Conservation (phyloP, 2,329 filamentous ascomycete species). For the Aspergillus sojae region DNA sequence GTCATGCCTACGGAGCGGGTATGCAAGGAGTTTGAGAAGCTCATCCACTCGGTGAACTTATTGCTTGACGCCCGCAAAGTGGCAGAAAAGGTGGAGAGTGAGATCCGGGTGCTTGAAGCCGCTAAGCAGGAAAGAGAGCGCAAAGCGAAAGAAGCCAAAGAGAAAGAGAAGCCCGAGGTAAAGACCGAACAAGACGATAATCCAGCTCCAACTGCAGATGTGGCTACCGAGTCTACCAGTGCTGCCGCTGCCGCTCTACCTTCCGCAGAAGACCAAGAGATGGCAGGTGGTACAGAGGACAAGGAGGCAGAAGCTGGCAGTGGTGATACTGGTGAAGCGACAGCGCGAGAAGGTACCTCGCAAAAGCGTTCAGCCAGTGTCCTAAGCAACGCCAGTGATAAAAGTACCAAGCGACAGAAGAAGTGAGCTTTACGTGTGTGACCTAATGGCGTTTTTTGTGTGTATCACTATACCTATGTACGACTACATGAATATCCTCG, state of each 20-base stretch:
- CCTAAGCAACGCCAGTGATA: constrained; percentile 69
- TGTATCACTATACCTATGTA: constrained; percentile 34
- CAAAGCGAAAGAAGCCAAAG: constrained; percentile 34
- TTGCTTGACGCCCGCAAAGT: constrained; percentile 52
- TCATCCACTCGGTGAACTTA: constrained; percentile 50
- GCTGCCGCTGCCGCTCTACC: constrained; percentile 18
- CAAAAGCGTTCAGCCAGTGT: constrained; percentile 85
- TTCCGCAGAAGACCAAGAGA: constrained; percentile 2
- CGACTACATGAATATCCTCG: constrained; percentile 31
- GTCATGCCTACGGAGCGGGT: constrained; percentile 55
- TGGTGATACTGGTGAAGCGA: constrained; percentile 13
- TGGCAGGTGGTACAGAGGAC: constrained; percentile 4
- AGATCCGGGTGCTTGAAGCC: constrained; percentile 51
- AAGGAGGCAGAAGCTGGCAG: constrained; percentile 6
- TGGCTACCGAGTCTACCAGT: constrained; percentile 13
- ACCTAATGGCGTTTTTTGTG: constrained; percentile 8
- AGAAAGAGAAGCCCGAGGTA: constrained; percentile 34
- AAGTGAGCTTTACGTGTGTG: constrained; percentile 31
- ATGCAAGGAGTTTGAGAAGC: constrained; percentile 52
- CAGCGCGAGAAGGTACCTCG: constrained; percentile 21
- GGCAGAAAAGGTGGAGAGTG: constrained; percentile 50
- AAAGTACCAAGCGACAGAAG: constrained; percentile 54
- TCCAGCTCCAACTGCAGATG: constrained; percentile 11
- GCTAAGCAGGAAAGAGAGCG: constrained; percentile 43
- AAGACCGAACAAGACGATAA: constrained; percentile 40